Evolutionary conservation across 2,329 filamentous ascomycete genomes (phyloP).

Genomic region (Dactylellina leptospora): DNA sequence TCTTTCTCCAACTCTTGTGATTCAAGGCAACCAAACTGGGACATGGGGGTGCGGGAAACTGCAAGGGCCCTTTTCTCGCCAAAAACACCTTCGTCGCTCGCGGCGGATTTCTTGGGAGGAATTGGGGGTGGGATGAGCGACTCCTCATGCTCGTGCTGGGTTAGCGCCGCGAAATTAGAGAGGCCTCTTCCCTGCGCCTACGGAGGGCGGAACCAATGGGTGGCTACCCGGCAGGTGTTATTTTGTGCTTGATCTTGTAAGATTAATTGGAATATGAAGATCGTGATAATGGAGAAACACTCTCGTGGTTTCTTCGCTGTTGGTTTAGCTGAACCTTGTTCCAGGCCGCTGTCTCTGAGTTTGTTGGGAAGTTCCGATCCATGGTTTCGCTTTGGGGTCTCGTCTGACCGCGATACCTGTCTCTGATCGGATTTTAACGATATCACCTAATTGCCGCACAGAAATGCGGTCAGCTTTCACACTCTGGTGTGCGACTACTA

Average conservation of each 20-base stretch:
- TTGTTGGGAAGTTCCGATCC: conserved; percentile 37
- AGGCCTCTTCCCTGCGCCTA: conserved; percentile 41
- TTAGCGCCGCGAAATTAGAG: conserved; percentile 48
- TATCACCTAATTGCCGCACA: no score
- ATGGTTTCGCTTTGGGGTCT: no score
- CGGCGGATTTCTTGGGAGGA: conserved; percentile 32
- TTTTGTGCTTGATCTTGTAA: neutral
- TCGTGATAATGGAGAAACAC: conserved; percentile 7
- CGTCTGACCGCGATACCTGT: no score
- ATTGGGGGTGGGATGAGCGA: conserved; percentile 26
- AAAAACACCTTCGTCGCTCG: conserved; percentile 15
- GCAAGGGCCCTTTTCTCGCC: conserved; percentile 7
- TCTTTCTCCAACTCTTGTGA: no score
- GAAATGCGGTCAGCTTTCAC: no score
- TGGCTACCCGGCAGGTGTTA: conserved; percentile 14
- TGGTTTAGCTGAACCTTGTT: conserved; percentile 10
- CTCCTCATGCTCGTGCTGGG: conserved; percentile 37
- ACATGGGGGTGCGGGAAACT: conserved; percentile 7
- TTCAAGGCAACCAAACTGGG: conserved; percentile 28
- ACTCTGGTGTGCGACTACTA: no score
- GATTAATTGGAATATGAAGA: conserved; percentile 34
- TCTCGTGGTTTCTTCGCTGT: no score
- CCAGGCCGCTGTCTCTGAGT: neutral
- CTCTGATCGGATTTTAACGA: no score
- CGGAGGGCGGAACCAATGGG: conserved; percentile 38